Percentiles rank a stretch among this genome's conserved stretches.
Conservation (phyloP, 306 rosid genomes). For the Dalbergia oliveri region DNA sequence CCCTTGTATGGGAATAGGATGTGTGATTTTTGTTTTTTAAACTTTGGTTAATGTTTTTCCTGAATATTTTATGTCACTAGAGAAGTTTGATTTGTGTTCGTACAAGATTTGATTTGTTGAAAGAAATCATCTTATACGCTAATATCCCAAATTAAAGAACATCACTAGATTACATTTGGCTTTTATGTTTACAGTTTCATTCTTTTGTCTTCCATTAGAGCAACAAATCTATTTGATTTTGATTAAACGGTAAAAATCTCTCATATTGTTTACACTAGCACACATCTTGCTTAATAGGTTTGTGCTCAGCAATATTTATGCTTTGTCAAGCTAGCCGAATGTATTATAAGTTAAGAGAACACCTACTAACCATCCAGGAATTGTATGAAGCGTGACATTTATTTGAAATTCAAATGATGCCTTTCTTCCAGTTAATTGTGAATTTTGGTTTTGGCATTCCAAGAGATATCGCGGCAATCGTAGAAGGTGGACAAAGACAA, state of each 20-base stretch:
- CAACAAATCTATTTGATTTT: constrained; percentile 12
- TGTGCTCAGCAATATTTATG: constrained; percentile 4
- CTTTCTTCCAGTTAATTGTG: constrained; percentile 26
- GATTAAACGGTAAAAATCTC: constrained; percentile 6
- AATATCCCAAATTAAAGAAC: too few species aligned
- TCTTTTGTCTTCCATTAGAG: constrained; percentile 8
- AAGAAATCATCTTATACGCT: too few species aligned
- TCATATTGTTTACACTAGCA: background rate
- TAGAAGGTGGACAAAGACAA: constrained; percentile 78
- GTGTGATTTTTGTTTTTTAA: too few species aligned
- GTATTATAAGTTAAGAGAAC: background rate
- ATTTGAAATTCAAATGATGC: constrained; percentile 28
- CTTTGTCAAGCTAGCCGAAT: constrained; percentile 25
- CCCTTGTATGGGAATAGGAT: too few species aligned
- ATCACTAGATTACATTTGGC: background rate
- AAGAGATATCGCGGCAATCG: constrained; percentile 90
- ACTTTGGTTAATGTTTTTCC: too few species aligned
- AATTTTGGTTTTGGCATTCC: constrained; percentile 40
- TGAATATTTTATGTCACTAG: too few species aligned
- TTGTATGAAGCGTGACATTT: background rate
- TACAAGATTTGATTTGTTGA: too few species aligned
- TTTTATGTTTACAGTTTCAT: constrained; percentile 13
- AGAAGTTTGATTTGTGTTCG: too few species aligned
- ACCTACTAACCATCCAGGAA: background rate
- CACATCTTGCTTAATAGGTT: constrained; percentile 21